Conservation (phyloP, 305 asterid genomes). For the Fraxinus paxiana region DNA sequence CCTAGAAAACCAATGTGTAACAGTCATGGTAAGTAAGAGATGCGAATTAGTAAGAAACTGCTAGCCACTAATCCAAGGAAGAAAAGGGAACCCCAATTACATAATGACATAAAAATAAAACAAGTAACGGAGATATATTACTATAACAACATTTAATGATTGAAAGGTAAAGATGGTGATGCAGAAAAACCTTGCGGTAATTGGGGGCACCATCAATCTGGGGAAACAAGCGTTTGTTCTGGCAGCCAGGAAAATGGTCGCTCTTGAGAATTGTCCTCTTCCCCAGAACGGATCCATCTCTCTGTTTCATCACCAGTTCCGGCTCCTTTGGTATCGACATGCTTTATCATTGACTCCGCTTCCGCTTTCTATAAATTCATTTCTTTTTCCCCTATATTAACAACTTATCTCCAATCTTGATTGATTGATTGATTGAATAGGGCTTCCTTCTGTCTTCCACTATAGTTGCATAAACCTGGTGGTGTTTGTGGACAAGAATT, state of each 20-base stretch:
- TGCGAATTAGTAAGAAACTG: neutral
- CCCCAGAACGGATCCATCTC: conserved; percentile 97
- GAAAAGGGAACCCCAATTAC: neutral
- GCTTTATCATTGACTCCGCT: conserved; percentile 24
- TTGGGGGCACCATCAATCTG: conserved; percentile 95
- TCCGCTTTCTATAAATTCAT: neutral
- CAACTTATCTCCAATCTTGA: neutral
- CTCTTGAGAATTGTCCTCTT: conserved; percentile 95
- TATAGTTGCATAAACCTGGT: neutral
- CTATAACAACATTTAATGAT: neutral
- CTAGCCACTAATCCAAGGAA: neutral
- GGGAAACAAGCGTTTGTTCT: conserved; percentile 79
- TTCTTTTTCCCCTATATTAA: neutral
- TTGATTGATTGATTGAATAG: neutral
- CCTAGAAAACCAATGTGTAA: neutral
- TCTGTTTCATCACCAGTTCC: conserved; percentile 76
- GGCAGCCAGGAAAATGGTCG: conserved; percentile 98
- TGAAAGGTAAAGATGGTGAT: neutral
- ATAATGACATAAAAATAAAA: neutral
- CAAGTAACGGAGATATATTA: neutral
- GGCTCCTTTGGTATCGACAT: conserved; percentile 84
- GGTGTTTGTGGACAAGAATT: neutral
- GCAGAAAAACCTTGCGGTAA: conserved; percentile 72
- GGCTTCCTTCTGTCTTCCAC: neutral
- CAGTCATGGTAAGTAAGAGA: neutral